Evolutionary conservation across 352 stramenopile genomes (phyloP), one percentile per base, ranked within the genome.

Genomic region (Pythium diclinum): DNA sequence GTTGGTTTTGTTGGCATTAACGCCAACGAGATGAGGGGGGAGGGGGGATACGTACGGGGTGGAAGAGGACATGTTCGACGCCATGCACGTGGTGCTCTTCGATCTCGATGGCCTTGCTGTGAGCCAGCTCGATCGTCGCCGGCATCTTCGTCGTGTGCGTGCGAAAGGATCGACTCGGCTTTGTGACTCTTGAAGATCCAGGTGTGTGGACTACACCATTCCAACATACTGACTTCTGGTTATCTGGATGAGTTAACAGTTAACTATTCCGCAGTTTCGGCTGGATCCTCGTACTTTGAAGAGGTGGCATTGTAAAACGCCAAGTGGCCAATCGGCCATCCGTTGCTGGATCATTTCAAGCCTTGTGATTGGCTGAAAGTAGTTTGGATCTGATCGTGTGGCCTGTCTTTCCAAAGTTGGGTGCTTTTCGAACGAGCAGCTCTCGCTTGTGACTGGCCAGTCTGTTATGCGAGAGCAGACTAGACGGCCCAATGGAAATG

Each of bases 41-140:
- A n/a, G 36, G 48, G 36, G 13, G 21, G 55, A 33, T 1, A 63
- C 65, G 47, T 57, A 72, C 66, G 1, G 66, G 66, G 17, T 72
- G 66, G 19, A 61, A 65, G 40, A 72, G 6, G 0, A 32, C 60
- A 48, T 72, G 60, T 25, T 72, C 66, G 10, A 67, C 28, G 8
- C 38, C 66, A 21, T 68, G 66, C 2, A 52, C 33, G 19, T 61
- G 66, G 13, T 60, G 66, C 46, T 72, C 65, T 34, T 71, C 65
- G 52, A 71, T 59, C n/a, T 71, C 59, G 14, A 63, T 28, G 1
- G 48, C 48, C 34, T 44, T n/a, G 3, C 16, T 25, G n/a, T 63
- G 25, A 16, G 36, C 34, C 8, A 21, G n/a, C 3, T 51, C 10
- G 54, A 72, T 59, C 34, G 34, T 16, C 36, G 56, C 52, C 19